Conservation (phyloP, 345 rosid genomes). For the Citrus cavaleriei region DNA sequence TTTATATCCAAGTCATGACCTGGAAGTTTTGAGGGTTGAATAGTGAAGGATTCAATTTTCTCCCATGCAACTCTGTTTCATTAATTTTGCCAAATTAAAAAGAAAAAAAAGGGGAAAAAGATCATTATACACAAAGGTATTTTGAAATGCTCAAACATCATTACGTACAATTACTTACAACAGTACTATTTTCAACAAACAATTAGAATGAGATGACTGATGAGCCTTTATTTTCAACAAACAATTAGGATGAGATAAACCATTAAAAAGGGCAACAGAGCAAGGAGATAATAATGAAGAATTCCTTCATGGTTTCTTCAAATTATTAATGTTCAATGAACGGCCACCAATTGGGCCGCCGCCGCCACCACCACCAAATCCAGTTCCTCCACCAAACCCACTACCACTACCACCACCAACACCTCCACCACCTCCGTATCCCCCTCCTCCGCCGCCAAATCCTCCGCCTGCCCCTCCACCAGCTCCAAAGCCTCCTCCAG, state of each 20-base stretch:
- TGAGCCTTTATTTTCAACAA: background rate
- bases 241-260: background rate
- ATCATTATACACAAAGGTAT: background rate
- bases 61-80: background rate
- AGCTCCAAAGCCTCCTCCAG: background rate
- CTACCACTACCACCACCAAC: conserved; percentile 1
- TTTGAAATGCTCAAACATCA: background rate
- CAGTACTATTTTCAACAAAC: background rate
- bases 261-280: too few relatives aligned
- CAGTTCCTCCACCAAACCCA: conserved; percentile 2
- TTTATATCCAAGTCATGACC: background rate
- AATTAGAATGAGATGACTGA: background rate
- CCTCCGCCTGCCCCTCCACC: background rate
- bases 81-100: too few relatives aligned
- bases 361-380: background rate
- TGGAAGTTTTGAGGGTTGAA: background rate
- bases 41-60: background rate
- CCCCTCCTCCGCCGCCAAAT: background rate
- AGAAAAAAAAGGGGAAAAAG: too few relatives aligned
- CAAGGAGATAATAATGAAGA: background rate
- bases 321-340: background rate
- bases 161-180: background rate
- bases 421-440: conserved; percentile 5
- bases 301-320: background rate
- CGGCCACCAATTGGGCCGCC: conserved; percentile 15